Base-by-base conservation (phyloP, 164 flowering plant species). In the Cinnamomum micranthum region DNA sequence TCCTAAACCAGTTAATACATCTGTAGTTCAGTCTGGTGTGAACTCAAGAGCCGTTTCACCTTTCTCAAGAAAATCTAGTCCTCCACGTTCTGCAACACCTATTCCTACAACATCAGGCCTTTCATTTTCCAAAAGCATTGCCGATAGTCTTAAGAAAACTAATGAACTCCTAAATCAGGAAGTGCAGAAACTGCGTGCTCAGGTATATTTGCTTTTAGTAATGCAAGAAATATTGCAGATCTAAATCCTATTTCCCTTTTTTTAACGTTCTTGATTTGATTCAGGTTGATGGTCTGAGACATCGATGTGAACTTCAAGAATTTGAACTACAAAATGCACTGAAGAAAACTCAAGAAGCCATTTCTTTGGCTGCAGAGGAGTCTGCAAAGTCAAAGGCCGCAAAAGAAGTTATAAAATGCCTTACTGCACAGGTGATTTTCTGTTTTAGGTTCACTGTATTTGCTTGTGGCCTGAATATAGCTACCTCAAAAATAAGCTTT, bases 61-160 rank as follows among this genome's bases (percentile, higher is more conserved):
- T 79, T 90, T 93, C 80, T 95, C 98, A 14, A 88, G 98, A 79
- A 92, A 84, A 82, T 81, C 95, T 31, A 95, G 99, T 81, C 99
- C 99, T 7, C 99, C 99, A 22, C 93, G 97, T 65, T 95, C 97
- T 55, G 95, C 92, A 20, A 95, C 99, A 31, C 99, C 99, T 23
- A 82, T 93, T 78, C 97, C 97, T 64, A 91, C 98, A 68, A 87
- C 92, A 19, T 80, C 95, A 22, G 99, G 99, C 68, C 94, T 92
- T 82, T 93, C 99, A 60, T 88, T 95, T 76, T 90, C 98, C 52
- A 92, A 89, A 82, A 88, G 92, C 77, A 83, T 92, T 33, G 59
- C 93, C n/a, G 99, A 95, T 77, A 89, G 99, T 84, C 86, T 95
- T 81, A 92, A 87, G 85, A 95, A 89, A 85, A 92, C 97, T n/a